phyloP scores from a whole-genome alignment of 805 yeast species.

The Ogataea kodamae region DNA sequence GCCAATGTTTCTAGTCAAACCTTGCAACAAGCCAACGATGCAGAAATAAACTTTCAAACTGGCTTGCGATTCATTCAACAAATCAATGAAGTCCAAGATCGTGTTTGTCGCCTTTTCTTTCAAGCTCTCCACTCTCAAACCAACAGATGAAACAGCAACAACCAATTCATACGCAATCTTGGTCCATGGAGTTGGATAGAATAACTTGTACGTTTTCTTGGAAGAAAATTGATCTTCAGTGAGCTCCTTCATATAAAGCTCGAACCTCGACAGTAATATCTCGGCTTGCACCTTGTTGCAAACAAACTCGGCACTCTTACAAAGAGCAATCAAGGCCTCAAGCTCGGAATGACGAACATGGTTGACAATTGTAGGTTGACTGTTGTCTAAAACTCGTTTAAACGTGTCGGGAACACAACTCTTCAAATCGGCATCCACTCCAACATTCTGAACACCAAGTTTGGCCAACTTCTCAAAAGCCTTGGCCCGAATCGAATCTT shows the following conservation, averaged over 20 bases:
- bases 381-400: constrained; percentile 21
- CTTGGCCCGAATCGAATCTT: constrained; percentile 34
- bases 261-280: constrained; percentile 42
- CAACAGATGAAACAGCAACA: constrained; percentile 30
- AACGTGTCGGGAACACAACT: constrained; percentile 25
- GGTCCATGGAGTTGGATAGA: constrained; percentile 43
- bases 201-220: constrained; percentile 23
- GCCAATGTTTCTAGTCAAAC: constrained; percentile 24
- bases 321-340: constrained; percentile 56
- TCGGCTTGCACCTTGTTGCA: constrained; percentile 39
- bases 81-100: constrained; percentile 11
- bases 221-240: constrained; percentile 40
- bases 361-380: constrained; percentile 14
- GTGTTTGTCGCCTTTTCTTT: constrained; percentile 8
- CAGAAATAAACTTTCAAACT: constrained; percentile 20
- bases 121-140: constrained; percentile 19
- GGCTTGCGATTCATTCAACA: constrained; percentile 1
- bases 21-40: constrained; percentile 32
- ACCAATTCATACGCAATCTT: constrained; percentile 35
- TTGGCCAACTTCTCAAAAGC: constrained; percentile 38
- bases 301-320: constrained; percentile 40
- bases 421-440: constrained; percentile 17
- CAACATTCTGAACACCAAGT: constrained; percentile 28
- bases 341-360: constrained; percentile 33
- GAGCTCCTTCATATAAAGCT: constrained; percentile 43